phyloP scores from a whole-genome alignment of 495 filamentous ascomycete genomes.

The Penicillium paxilli region DNA sequence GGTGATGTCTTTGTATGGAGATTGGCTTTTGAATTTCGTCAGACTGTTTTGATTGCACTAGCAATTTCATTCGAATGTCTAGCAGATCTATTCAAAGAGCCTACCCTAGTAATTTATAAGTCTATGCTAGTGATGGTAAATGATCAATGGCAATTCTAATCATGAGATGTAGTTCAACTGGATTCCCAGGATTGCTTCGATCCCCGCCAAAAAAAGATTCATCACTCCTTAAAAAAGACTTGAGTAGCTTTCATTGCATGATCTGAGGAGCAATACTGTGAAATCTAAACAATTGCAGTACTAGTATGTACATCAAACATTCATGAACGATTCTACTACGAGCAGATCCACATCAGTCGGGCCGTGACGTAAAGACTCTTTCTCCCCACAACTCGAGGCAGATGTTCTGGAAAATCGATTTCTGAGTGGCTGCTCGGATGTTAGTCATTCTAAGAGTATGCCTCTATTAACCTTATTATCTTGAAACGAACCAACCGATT shows the following conservation, averaged over 20 bases:
- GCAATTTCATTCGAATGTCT: not conserved
- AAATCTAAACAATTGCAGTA: not conserved
- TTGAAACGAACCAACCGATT: slow-evolving; percentile 2
- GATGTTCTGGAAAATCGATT: not conserved
- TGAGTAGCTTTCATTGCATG: not conserved
- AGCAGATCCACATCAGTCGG: not conserved
- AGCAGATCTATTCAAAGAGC: not conserved
- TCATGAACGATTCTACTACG: not conserved
- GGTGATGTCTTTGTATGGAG: slow-evolving; percentile 13
- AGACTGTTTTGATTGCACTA: not conserved
- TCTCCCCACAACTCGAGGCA: not conserved
- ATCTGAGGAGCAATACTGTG: too few relatives aligned
- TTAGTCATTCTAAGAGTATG: slow-evolving; percentile 5
- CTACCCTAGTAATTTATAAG: too few relatives aligned
- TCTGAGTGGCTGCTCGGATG: slow-evolving; percentile 1
- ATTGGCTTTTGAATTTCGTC: slow-evolving; percentile 11
- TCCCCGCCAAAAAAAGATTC: too few relatives aligned
- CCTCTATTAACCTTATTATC: slow-evolving; percentile 2
- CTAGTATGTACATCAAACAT: not conserved
- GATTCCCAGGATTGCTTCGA: too few relatives aligned
- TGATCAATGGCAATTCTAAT: too few relatives aligned
- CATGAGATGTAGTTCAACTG: too few relatives aligned
- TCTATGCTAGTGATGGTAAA: too few relatives aligned
- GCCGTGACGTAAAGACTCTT: slow-evolving; percentile 10
- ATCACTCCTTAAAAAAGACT: not conserved